These are phyloP conservation scores for Jacaranda mimosifolia DNA, from an alignment of 257 asterid genomes.

Conservation along the genomic window DNA sequence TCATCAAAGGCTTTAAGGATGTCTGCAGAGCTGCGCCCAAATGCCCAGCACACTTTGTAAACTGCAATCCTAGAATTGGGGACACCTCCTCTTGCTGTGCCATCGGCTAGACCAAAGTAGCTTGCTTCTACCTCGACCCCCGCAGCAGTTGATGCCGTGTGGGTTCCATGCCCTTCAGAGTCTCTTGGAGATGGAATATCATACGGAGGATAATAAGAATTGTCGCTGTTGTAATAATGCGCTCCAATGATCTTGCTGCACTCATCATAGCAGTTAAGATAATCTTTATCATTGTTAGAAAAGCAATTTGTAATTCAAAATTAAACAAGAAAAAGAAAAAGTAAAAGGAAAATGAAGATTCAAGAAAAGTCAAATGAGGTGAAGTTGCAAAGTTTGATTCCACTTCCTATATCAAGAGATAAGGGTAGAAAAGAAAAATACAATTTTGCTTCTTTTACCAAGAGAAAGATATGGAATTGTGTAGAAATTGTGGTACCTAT, in stretches of 20 bases:
- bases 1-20: slow-evolving; percentile 77
- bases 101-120: slow-evolving; percentile 60
- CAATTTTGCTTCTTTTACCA: too few species aligned
- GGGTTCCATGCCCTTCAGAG: slow-evolving; percentile 72
- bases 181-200: slow-evolving; percentile 62
- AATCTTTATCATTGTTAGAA: too few species aligned
- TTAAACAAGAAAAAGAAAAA: too few species aligned
- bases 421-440: too few species aligned
- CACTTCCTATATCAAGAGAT: too few species aligned
- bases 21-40: slow-evolving; percentile 56
- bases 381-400: too few species aligned
- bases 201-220: background rate
- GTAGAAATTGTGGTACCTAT: too few species aligned
- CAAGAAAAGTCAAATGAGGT: too few species aligned
- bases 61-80: slow-evolving; percentile 60
- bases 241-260: slow-evolving; percentile 62
- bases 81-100: slow-evolving; percentile 68
- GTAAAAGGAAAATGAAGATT: too few species aligned
- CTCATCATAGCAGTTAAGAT: background rate
- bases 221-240: slow-evolving; percentile 47
- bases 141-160: slow-evolving; percentile 70
- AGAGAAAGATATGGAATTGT: too few species aligned
- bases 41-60: slow-evolving; percentile 66
- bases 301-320: too few species aligned
- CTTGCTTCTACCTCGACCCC: slow-evolving; percentile 59